Evolutionary conservation across 805 yeast species (phyloP), one percentile per base, ranked within the genome.

Genomic region (Saccharomyces kudriavzevii): DNA sequence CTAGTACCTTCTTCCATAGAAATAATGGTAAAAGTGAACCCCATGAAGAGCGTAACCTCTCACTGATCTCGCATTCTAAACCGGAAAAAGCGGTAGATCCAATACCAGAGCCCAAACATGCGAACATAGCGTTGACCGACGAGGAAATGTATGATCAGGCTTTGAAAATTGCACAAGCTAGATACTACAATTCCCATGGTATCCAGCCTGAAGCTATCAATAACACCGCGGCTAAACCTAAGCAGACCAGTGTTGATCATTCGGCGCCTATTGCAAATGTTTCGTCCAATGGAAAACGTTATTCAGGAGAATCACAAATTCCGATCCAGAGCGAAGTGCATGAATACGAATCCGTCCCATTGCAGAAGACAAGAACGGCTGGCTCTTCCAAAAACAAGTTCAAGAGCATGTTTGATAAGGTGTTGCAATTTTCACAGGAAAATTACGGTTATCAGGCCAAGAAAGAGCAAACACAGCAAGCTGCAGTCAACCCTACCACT

Each of bases 71-170:
- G 4, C 10, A 35, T 35, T 35, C 24, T 8, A 17, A 35, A 17
- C 17, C 22, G 43, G 24, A 35, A n/a, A 17, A 35, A 9, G 24
- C 11, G 4, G 24, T 17, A 8, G 48, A 22, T 14, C 28, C 48
- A 6, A 11, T 45, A 10, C 26, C 27, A 45, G 48, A 26, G n/a
- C 47, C 49, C 10, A 17, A 28, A 5, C 8, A 28, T 14, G 28
- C 48, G 22, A 52, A 52, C 25, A 47, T 45, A 26, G 43, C 46
- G 31, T 24, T 61, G 20, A 48, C 79, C 27, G 77, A 77, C 30
- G 80, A 76, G 26, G 83, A 82, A 56, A 72, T 83, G 74, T 83
- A 83, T 60, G 76, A 74, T 8, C 69, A 72, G 56, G 89, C 89
- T 0, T 70, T 79, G 60, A 77, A 77, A 57, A 77, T 79, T 25